Conservation (phyloP, 768 basidiomycete genomes). For the Stropharia rugosoannulata region DNA sequence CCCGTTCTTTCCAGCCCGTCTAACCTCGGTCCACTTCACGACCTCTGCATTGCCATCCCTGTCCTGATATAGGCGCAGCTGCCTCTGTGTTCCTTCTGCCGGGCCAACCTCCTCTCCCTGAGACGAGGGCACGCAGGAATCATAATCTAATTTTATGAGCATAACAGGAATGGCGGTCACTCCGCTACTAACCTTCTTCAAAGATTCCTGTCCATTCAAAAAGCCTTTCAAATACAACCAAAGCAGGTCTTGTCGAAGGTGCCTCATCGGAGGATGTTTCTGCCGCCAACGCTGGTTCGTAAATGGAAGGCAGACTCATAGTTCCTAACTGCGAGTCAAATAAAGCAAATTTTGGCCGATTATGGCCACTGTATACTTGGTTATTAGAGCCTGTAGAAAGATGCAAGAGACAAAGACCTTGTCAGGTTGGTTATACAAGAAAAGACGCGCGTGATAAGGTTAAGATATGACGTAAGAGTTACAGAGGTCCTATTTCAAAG, state of each 20-base stretch:
- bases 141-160: conserved; percentile 9
- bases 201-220: conserved; percentile 52
- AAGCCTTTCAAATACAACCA: conserved; percentile 46
- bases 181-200: conserved; percentile 34
- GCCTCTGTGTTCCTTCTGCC: conserved; percentile 11
- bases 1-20: neutral
- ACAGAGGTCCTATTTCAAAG: conserved; percentile 7
- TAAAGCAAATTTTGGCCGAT: conserved; percentile 36
- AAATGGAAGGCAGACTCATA: conserved; percentile 45
- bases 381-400: conserved; percentile 3
- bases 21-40: neutral
- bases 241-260: conserved; percentile 32
- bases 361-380: conserved; percentile 1
- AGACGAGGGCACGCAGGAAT: conserved; percentile 22
- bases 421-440: conserved; percentile 35
- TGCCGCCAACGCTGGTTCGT: conserved; percentile 15
- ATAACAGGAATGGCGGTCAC: neutral
- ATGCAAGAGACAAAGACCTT: conserved; percentile 1
- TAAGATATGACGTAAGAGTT: conserved; percentile 50
- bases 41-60: neutral
- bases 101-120: conserved; percentile 18
- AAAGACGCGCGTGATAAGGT: conserved; percentile 46
- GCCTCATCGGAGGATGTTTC: conserved; percentile 14
- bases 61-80: conserved; percentile 16
- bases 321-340: conserved; percentile 61